A percentile compares a stretch with the other conserved stretches of the same genome.
phyloP scores from a whole-genome alignment of 148 eudicot species.

The Diospyros lotus region DNA sequence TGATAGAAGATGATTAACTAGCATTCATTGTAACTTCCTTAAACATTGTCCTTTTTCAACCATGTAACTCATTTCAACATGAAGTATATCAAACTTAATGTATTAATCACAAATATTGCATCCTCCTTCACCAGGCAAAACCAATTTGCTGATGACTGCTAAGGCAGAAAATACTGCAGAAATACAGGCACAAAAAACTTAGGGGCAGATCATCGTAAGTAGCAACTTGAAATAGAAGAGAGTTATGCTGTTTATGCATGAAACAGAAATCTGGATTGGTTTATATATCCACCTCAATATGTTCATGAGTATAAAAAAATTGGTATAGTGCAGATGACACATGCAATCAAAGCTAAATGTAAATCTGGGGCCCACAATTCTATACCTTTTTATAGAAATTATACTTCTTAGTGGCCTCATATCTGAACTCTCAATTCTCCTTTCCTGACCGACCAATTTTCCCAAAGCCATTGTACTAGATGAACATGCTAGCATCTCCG shows the following conservation, averaged over 20 bases:
- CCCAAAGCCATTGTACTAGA: constrained; percentile 60
- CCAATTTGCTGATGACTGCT: not conserved
- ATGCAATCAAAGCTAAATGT: not conserved
- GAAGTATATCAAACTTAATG: not conserved
- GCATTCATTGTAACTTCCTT: not conserved
- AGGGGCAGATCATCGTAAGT: not conserved
- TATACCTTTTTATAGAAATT: constrained; percentile 41
- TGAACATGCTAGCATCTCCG: constrained; percentile 71
- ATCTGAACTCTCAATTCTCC: constrained; percentile 22
- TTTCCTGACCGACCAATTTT: constrained; percentile 51
- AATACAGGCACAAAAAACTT: not conserved
- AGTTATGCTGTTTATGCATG: not conserved
- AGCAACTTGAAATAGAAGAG: not conserved
- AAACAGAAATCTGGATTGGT: not conserved
- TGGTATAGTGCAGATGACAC: not conserved
- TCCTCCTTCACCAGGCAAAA: not conserved
- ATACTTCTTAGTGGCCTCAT: constrained; percentile 21
- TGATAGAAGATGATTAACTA: not conserved
- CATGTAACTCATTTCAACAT: not conserved
- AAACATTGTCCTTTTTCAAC: not conserved
- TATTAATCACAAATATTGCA: not conserved
- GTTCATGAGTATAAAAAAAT: not conserved
- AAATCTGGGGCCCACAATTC: not conserved
- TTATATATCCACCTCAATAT: not conserved
- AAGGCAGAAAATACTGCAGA: not conserved